A percentile compares a stretch with the other conserved stretches of the same genome.
Evolutionary conservation across 2,329 filamentous ascomycete species (phyloP).

Genomic region (Pseudogymnoascus sp.): DNA sequence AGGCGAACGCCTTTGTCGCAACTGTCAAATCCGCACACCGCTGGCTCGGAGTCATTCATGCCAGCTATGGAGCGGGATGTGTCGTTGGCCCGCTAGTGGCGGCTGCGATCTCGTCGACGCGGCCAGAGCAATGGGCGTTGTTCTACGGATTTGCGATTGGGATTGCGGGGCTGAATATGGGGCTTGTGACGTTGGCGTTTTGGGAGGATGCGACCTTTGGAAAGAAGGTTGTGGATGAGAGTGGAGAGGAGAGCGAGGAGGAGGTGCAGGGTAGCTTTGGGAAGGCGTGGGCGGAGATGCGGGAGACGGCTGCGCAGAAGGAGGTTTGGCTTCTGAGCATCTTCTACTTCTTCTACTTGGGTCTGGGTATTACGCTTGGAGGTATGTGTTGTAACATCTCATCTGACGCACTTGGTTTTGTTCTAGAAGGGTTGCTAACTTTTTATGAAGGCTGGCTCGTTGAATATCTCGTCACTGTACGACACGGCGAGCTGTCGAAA

Average conservation of each 20-base stretch:
- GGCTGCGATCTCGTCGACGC: constrained; percentile 41
- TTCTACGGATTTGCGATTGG: constrained; percentile 51
- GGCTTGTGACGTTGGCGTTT: constrained; percentile 42
- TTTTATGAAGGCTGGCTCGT: constrained; percentile 50
- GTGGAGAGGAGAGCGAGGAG: constrained; percentile 10
- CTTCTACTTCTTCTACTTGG: constrained; percentile 59
- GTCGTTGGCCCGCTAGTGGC: constrained; percentile 50
- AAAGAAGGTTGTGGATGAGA: constrained; percentile 9
- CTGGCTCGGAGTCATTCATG: constrained; percentile 58
- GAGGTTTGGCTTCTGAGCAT: constrained; percentile 52
- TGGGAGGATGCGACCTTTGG: constrained; percentile 30
- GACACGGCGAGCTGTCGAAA: constrained; percentile 46
- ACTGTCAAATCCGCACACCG: constrained; percentile 44
- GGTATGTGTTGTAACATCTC: constrained; percentile 22
- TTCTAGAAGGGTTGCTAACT: not conserved
- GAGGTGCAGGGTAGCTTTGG: constrained; percentile 25
- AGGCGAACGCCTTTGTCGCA: constrained; percentile 55
- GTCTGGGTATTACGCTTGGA: constrained; percentile 44
- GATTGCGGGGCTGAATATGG: constrained; percentile 44
- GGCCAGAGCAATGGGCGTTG: constrained; percentile 41
- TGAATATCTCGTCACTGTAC: constrained; percentile 55
- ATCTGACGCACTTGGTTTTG: not conserved
- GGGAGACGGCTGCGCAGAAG: constrained; percentile 36
- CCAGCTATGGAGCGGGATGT: constrained; percentile 47
- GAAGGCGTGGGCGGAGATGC: constrained; percentile 37